Base-by-base conservation (phyloP, 192 early-diverging fungal genomes). In the Lunasporangiospora selenospora region DNA sequence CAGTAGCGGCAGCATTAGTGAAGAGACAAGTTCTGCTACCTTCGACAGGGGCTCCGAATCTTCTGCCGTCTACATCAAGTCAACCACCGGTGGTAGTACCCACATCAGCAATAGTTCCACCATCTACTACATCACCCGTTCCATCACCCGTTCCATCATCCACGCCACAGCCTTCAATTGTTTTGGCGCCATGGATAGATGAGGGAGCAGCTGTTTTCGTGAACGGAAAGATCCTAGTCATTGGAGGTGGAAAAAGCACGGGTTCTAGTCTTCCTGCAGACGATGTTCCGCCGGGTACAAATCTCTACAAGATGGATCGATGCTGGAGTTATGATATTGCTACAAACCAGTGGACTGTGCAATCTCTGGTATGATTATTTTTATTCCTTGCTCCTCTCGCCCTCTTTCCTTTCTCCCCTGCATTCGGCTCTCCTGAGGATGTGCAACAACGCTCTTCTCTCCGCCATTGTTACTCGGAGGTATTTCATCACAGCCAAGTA, bases 271-370 rank as follows among this genome's bases (percentile, higher is more conserved):
- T 71, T 16, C 36, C 38, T 3, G 67, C 59, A 18, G 59, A 71
- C 8, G 44, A 57, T 21, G 47, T 62, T 2, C 59, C 62, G 30
- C 13, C 67, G 2, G 58, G 30, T 13, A 62, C 67, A 33, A 59
- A 59, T 12, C 52, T 38, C 47, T 51, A 62, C 23, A 71, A 56
- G 53, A 62, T 62, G 59, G 67, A 71, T 37, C 38, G 67, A 0
- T 71, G 59, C 29, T 71, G 59, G 52, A 41, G 50, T n/a, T 71
- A 71, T 41, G 62, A 45, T 11, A 62, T 62, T 34, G 45, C 58
- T 2, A 43, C 46, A 7, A 62, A 62, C 24, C 3, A 30, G 9
- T 71, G 67, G 67, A 43, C 21, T 29, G 32, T 62, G 18, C 58
- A 40, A 12, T 49, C 24, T 6, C 31, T 71, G 53, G 67, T 71